Evolutionary conservation across 2,329 filamentous ascomycete genomes (phyloP), one percentile per base, ranked within the genome.

Genomic region (Alternaria ventricosa): DNA sequence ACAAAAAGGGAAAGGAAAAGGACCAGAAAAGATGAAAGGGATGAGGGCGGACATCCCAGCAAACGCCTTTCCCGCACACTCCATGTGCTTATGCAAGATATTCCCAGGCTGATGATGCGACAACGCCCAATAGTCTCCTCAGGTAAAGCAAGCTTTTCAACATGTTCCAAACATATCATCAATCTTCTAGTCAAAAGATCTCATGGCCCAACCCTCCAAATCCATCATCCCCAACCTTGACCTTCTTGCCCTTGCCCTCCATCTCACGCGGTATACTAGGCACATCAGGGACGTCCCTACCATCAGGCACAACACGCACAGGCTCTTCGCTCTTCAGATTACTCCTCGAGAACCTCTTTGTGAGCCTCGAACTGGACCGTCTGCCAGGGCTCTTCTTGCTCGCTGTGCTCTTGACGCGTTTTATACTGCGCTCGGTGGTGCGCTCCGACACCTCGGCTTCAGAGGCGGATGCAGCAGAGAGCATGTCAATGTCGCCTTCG

Each of bases 121-220:
- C 20, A 13, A 36, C 8, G 28, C 10, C 28, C 49, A 25, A 13
- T 36, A 3, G 6, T 22, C 7, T 22, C 49, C 1, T 5, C 33
- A 8, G 0, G 15, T 18, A 41, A n/a, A 20, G 18, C 30, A 41
- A n/a, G 49, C 30, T 25, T 23, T 22, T 41, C 20, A 23, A 15
- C 49, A 53, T 53, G 5, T 22, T 3, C 13, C 13, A 20, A 22
- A 27, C 33, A 0, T 8, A 20, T 55, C 53, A 55, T 55, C 53
- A 23, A 33, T 55, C 28, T 28, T 23, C 53, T 23, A 50, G 18
- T 75, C 60, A 79, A 49, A 79, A 79, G n/a, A 79, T 79, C 65
- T 79, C 77, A 64, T 79, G 72, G 7, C 69, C 76, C 12, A 74
- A 58, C 3, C 77, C 77, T 0, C 76, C 77, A 59, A 71, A 79